A percentile compares a stretch with the other conserved stretches of the same genome.
phyloP scores from a whole-genome alignment of 1,284 basidiomycete species.

The Mycosarcoma mackinlayi region DNA sequence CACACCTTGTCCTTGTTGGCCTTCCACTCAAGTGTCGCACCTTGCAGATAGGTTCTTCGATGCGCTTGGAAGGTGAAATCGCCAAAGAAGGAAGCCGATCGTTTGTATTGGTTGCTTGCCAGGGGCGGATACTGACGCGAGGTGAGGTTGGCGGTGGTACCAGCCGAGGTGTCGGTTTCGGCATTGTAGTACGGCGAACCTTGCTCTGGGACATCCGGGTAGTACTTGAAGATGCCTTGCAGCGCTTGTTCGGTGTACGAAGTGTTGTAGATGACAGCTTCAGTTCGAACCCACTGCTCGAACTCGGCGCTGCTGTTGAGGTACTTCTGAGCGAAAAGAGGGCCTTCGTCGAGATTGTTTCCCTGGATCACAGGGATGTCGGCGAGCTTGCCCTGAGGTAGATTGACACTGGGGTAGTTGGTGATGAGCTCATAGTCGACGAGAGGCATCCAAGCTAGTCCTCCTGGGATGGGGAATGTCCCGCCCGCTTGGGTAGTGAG shows the following conservation, averaged over 20 bases:
- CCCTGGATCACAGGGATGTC: slow-evolving; percentile 49
- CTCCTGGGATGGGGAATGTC: slow-evolving; percentile 23
- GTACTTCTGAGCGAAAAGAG: slow-evolving; percentile 22
- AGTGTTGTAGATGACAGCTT: slow-evolving; percentile 37
- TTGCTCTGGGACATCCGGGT: slow-evolving; percentile 28
- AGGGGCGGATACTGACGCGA: slow-evolving; percentile 24
- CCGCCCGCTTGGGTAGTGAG: slow-evolving; percentile 18
- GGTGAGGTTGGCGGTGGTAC: slow-evolving; percentile 16
- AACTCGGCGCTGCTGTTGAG: slow-evolving; percentile 28
- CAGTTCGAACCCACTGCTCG: slow-evolving; percentile 21
- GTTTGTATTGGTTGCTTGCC: slow-evolving; percentile 37
- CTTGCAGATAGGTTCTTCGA: slow-evolving; percentile 21
- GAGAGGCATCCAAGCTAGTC: slow-evolving; percentile 34
- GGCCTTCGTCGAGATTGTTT: slow-evolving; percentile 48
- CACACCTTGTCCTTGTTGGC: slow-evolving; percentile 22
- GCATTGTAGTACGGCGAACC: slow-evolving; percentile 44
- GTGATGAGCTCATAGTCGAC: slow-evolving; percentile 47
- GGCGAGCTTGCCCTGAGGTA: slow-evolving; percentile 33
- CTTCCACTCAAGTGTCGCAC: slow-evolving; percentile 6
- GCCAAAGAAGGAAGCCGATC: slow-evolving; percentile 27
- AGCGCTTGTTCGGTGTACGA: slow-evolving; percentile 33
- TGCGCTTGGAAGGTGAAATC: slow-evolving; percentile 45
- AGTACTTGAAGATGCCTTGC: slow-evolving; percentile 21
- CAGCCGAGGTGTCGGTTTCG: slow-evolving; percentile 20
- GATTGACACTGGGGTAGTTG: slow-evolving; percentile 31